Base-by-base conservation (phyloP, 1,284 basidiomycete genomes). In the Taiwanofungus camphoratus region DNA sequence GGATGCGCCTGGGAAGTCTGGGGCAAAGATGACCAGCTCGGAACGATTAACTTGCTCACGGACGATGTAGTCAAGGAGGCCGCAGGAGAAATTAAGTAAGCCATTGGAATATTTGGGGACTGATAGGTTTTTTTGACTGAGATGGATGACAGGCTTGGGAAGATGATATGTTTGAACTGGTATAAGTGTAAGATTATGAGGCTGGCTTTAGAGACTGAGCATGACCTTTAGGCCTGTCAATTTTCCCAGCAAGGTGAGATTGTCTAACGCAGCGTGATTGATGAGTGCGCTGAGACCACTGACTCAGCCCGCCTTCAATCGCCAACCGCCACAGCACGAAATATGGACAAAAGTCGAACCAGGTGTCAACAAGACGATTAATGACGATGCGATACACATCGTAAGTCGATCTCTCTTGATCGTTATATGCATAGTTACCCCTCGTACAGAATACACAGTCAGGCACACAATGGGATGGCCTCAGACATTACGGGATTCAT, bases 1-100 rank as follows among this genome's bases (percentile, higher is more conserved):
- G 82, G 81, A 6, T 84, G 80, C 50, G 84, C 84, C 1, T 87
- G 85, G 85, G 68, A 67, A 1, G 70, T 87, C 3, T 87, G 83
- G 82, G 83, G 83, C 16, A 61, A 69, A 30, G 74, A 79, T 16
- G 85, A 87, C 51, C 68, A 86, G 54, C 66, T 87, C 9, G 84
- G 84, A 4, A 87, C 82, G 2, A 65, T 87, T 39, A 87, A 87
- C 58, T 49, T 87, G 32, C 62, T 87, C 41, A 86, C 84, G 2
- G 73, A 77, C 15, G 71, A 76, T 6, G 70, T 84, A 6, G 79
- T 87, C 12, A 68, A 73, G 53, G 66, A 66, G 33, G 74, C 78
- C 11, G 77, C 80, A n/a, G 59, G 65, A 39, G 81, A 86, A 56
- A 77, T 87, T 33, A 69, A 68, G 79, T 82, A 52, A 35, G 69